A percentile compares a stretch with the other conserved stretches of the same genome.
phyloP scores from a whole-genome alignment of 257 asterid genomes.

The Scutellaria barbata region DNA sequence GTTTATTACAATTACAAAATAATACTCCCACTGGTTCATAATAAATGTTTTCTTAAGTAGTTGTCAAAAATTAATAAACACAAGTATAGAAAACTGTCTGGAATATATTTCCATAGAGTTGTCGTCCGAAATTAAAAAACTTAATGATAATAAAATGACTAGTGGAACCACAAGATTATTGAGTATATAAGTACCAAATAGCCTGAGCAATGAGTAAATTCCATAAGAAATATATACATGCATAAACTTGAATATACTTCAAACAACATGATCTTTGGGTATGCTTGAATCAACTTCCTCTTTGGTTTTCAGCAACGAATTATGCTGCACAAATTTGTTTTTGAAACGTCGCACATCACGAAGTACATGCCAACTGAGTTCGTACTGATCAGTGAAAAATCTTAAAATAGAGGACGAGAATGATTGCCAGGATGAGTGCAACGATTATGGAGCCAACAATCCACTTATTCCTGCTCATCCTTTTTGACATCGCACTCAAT shows the following conservation, averaged over 20 bases:
- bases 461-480: constrained; percentile 89
- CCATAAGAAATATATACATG: background rate
- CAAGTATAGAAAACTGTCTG: too few species aligned
- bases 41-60: too few species aligned
- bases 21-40: background rate
- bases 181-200: too few species aligned
- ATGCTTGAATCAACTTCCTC: constrained; percentile 20
- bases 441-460: constrained; percentile 73
- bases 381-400: constrained; percentile 50
- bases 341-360: constrained; percentile 32
- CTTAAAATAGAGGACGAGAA: constrained; percentile 73
- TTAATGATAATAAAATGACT: too few species aligned
- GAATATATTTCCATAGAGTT: too few species aligned
- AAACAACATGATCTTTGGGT: too few species aligned
- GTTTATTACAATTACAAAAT: too few species aligned
- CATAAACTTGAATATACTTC: background rate
- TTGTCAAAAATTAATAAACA: too few species aligned
- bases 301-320: constrained; percentile 34
- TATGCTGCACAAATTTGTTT: constrained; percentile 42
- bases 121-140: too few species aligned
- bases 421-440: constrained; percentile 75
- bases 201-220: too few species aligned
- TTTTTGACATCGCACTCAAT: constrained; percentile 80
- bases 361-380: constrained; percentile 28
- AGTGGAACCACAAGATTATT: too few species aligned